Base-by-base conservation (phyloP, 2,329 filamentous ascomycete genomes). In the Aschersonia sp. region DNA sequence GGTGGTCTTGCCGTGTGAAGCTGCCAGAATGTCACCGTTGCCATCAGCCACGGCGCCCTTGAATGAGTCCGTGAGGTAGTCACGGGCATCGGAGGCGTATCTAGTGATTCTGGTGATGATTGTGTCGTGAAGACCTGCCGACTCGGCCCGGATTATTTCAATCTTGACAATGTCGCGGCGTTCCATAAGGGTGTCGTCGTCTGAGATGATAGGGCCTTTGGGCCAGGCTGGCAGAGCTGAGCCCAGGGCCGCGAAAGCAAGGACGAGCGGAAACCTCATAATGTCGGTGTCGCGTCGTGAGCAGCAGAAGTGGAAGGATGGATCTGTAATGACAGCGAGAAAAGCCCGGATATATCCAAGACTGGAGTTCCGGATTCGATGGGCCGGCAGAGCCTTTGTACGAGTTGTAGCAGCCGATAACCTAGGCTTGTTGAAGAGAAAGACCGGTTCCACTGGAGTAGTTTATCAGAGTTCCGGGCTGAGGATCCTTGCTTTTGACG, bases 21-120 rank as follows among this genome's bases (percentile, higher is more conserved):
- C 11, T 3, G 51, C 35, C 44, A 56, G 42, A 29, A 56, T 5
- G 2, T 56, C 50, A 40, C 51, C 53, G n/a, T 55, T 51, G 43
- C 46, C 30, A 22, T 57, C 52, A 10, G 49, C 41, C 39, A 54
- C 51, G 47, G 49, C 50, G 30, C 43, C 44, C 6, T 44, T 45
- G 22, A 45, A 47, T 7, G 46, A 43, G 40, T 44, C 43, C 31
- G 31, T n/a, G 10, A 49, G 29, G 40, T 52, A 55, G 9, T 41
- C 46, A 10, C 35, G 45, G 5, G 46, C 45, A 2, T 55, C 54
- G 10, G 53, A 53, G 1, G 53, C 46, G 14, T 47, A 47, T n/a
- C 37, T 47, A 42, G 50, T 51, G 42, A 48, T 46, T 43, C 45
- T 49, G 46, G 45, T 33, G 14, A 51, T 29, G 35, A 51, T n/a